Evolutionary conservation across 352 stramenopile species (phyloP).

Genomic region (Globisporangium middletonii): DNA sequence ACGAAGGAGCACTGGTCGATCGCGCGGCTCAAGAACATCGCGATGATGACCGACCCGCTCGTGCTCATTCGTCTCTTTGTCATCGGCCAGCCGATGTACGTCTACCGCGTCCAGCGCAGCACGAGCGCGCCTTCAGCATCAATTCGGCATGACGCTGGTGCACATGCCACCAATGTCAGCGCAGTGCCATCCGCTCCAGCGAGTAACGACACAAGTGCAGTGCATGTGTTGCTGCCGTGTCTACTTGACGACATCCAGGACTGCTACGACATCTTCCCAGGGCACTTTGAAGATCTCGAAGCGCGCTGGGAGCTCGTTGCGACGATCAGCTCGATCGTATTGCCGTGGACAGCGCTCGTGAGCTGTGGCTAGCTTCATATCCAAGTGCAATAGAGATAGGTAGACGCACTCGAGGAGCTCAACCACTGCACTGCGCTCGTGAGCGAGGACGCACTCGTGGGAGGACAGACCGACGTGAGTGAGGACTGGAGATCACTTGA

Average conservation of each 20-base stretch:
- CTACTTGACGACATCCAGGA: conserved; percentile 2
- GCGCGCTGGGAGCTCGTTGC: conserved; percentile 9
- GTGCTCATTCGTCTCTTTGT: conserved; percentile 16
- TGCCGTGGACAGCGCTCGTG: conserved; percentile 11
- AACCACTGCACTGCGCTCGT: no score
- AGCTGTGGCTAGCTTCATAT: conserved; percentile 3
- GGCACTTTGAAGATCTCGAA: conserved; percentile 3
- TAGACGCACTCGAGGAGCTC: no score
- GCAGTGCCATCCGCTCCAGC: background rate
- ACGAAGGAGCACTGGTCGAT: conserved; percentile 21
- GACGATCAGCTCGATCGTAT: conserved; percentile 2
- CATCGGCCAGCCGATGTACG: conserved; percentile 11
- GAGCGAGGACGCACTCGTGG: no score
- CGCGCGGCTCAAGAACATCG: conserved; percentile 26
- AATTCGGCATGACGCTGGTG: background rate
- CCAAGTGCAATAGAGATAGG: background rate
- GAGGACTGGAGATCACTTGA: no score
- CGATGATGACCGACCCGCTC: conserved; percentile 23
- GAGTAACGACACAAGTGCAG: background rate
- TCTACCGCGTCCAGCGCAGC: conserved; percentile 17
- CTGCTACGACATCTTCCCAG: background rate
- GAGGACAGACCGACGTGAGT: no score
- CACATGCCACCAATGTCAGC: background rate
- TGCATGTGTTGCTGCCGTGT: background rate
- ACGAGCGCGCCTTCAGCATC: background rate